phyloP scores from a whole-genome alignment of 129 eudicot genomes.

The Oenanthe sinensis region DNA sequence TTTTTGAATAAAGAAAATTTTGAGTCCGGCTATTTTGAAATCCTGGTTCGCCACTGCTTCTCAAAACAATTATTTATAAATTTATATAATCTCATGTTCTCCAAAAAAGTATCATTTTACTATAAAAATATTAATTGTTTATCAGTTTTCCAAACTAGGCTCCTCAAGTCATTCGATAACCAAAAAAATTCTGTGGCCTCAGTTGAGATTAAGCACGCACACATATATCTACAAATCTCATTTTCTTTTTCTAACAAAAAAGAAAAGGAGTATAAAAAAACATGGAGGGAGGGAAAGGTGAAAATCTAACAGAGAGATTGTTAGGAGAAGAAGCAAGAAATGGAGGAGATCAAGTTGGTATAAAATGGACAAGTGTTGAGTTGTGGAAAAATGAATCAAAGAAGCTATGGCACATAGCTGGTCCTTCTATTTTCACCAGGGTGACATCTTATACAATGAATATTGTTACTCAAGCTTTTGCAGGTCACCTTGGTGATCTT shows the following conservation, averaged over 20 bases:
- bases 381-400: conserved; percentile 20
- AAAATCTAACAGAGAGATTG: conserved; percentile 1
- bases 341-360: not conserved
- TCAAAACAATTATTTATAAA: no score
- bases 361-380: conserved; percentile 12
- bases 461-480: conserved; percentile 36
- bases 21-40: no score
- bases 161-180: not conserved
- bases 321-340: not conserved
- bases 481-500: conserved; percentile 46
- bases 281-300: not conserved
- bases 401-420: conserved; percentile 45
- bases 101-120: not conserved
- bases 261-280: not conserved
- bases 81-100: not conserved
- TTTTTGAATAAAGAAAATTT: no score
- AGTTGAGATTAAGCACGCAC: not conserved
- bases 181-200: not conserved
- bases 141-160: not conserved
- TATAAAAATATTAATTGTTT: no score
- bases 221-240: not conserved
- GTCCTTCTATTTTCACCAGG: conserved; percentile 37
- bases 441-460: conserved; percentile 29
- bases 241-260: not conserved
- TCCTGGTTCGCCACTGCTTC: no score